Percentiles rank a stretch among this genome's conserved stretches.
phyloP scores from a whole-genome alignment of 768 basidiomycete species.

The Trametes punicea region DNA sequence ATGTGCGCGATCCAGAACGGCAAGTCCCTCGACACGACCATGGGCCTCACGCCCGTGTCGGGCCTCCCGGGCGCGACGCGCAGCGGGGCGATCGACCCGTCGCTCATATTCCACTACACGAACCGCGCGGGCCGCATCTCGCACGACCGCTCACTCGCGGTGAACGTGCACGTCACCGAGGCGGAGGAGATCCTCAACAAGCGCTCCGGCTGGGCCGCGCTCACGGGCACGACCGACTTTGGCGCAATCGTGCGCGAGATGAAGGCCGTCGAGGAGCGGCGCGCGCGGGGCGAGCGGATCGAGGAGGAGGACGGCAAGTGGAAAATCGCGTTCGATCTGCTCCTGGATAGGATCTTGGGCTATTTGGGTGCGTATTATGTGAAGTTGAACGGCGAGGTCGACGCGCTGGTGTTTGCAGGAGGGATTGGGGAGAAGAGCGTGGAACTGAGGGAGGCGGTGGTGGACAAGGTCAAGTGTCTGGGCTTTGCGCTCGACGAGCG shows the following conservation, averaged over 20 bases:
- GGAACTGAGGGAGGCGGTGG: conserved; percentile 58
- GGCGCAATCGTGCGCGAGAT: conserved; percentile 48
- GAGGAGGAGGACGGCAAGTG: conserved; percentile 34
- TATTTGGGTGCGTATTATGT: conserved; percentile 74
- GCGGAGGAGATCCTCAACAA: conserved; percentile 75
- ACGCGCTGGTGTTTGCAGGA: conserved; percentile 83
- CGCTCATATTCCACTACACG: conserved; percentile 78
- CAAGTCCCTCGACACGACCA: conserved; percentile 77
- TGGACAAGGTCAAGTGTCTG: conserved; percentile 51
- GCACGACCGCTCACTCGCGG: conserved; percentile 44
- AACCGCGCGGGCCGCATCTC: conserved; percentile 46
- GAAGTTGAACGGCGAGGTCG: conserved; percentile 63
- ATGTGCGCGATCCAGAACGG: conserved; percentile 74
- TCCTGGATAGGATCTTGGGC: conserved; percentile 72
- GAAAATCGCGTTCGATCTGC: conserved; percentile 71
- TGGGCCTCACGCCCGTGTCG: conserved; percentile 89
- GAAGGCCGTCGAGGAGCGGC: conserved; percentile 9
- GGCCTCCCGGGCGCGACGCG: conserved; percentile 90
- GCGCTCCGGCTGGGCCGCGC: conserved; percentile 72
- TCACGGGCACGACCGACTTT: conserved; percentile 83
- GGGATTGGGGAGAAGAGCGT: conserved; percentile 81
- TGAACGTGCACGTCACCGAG: conserved; percentile 55
- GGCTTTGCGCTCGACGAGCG: conserved; percentile 54
- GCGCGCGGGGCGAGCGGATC: conserved; percentile 7
- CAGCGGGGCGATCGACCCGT: conserved; percentile 79